Base-by-base conservation (phyloP, 2,329 filamentous ascomycete genomes). In the Arthrobotrys sphaeroides region DNA sequence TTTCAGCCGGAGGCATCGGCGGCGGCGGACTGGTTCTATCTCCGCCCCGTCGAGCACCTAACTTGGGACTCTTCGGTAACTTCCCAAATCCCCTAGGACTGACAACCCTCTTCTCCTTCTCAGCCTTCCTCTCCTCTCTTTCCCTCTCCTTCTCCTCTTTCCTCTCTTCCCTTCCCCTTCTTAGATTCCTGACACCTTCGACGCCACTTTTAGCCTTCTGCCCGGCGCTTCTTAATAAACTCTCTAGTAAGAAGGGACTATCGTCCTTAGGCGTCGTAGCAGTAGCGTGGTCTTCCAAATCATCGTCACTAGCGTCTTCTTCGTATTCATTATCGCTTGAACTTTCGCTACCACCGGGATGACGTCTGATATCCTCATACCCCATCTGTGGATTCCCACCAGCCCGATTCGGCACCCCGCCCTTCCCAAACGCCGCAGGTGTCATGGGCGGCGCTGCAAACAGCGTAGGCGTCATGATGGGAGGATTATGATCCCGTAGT, bases 31-130 rank as follows among this genome's bases (percentile, higher is more conserved):
- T 83, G 1, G 83, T 82, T 47, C 81, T 79, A 36, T 69, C 79
- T 38, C 80, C 80, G 0, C 66, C 70, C 9, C 82, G 82, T 13
- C 81, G 81, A 13, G 81, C 78, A 12, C 82, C 80, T 62, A 84
- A 74, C 5, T 75, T 75, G n/a, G 72, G 72, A 62, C 72, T 75
- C 49, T 75, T 75, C 28, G 72, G 72, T 26, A 75, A 9, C 47
- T 75, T 75, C 6, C 72, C 72, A 64, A 75, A 75, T 12, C 72
- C 72, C 38, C 72, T 36, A 1, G 72, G 72, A 53, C 72, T 92
- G 80, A 92, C 84, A 69, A 88, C 83, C 73, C 86, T 84, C 65
- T 88, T 89, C 12, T 90, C 90, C 65, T 88, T 89, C 12, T 90
- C 90, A 0, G 88, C 86, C 9, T 89, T 87, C 9, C 80, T 84